Conservation (phyloP, 2,329 filamentous ascomycete species). For the Coniochaeta prunicola region DNA sequence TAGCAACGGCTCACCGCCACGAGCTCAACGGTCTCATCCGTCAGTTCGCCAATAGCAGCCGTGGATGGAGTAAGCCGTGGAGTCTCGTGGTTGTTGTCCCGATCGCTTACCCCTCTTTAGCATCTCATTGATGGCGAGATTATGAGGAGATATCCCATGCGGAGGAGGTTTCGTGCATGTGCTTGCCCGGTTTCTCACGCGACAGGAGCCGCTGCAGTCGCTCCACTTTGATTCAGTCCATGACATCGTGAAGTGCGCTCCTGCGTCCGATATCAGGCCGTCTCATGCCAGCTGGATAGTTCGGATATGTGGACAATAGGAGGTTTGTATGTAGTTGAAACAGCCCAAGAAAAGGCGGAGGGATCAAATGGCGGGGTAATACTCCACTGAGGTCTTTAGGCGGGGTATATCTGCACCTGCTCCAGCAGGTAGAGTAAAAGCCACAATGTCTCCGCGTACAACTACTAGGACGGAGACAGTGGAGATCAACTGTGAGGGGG, state of each 20-base stretch:
- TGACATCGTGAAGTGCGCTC: not conserved
- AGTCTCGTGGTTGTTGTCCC: not conserved
- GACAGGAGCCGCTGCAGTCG: not conserved
- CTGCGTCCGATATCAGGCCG: not conserved
- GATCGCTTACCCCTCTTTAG: not conserved
- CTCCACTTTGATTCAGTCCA: not conserved
- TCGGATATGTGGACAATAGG: not conserved
- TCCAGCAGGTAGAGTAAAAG: not conserved
- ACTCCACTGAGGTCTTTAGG: not conserved
- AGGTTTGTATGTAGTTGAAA: not conserved
- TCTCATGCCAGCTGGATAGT: not conserved
- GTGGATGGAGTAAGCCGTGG: not conserved
- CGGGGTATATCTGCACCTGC: not conserved
- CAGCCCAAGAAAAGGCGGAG: not conserved
- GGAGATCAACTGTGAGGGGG: not conserved
- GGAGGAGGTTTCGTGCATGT: not conserved
- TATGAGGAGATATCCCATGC: not conserved
- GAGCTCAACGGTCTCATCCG: not conserved
- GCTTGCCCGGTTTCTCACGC: not conserved
- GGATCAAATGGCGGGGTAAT: not conserved
- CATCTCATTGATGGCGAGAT: not conserved
- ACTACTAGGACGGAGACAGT: not conserved
- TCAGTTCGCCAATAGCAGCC: not conserved
- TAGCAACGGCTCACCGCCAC: not conserved
- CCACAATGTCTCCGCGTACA: not conserved